Base-by-base conservation (phyloP, 768 basidiomycete genomes). In the Mycena olivaceomarginata region DNA sequence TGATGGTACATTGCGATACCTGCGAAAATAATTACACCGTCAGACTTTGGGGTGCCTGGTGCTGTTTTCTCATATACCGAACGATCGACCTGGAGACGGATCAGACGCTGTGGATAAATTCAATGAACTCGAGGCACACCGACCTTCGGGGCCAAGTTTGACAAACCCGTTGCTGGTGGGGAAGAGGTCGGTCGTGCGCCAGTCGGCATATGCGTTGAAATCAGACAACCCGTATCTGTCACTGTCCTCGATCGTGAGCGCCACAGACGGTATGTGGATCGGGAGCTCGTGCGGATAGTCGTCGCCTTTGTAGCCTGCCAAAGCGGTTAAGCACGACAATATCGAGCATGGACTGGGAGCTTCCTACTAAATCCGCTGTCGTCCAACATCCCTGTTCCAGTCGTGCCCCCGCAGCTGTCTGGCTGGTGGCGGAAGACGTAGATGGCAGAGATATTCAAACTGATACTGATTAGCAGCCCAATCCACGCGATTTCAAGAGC, bases 1-100 rank as follows among this genome's bases (percentile, higher is more conserved):
- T 85, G 81, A 80, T 86, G 86, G 77, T 82, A 85, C 82, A 85
- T 83, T 41, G 83, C 75, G 31, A 81, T 62, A n/a, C 82, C 81
- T 76, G 56, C 20, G 31, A 31, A 31, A 25, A 20, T 8, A 20
- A 39, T 22, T n/a, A 18, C 11, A 1, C 39, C 1, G 37, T 45
- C 25, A 53, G 22, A 11, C 31, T 59, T n/a, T 48, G 31, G 31
- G 22, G 39, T 25, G 43, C 31, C 40, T 16, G 70, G 18, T 22
- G 18, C 2, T 7, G 43, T 45, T 45, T 45, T 45, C 43, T 1
- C 12, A 56, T 11, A 2, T 67, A 77, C 75, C 75, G 25, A 77
- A 77, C 1, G 70, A 56, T 46, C 75, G 69, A 5, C 70, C 75
- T 77, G 66, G 48, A 11, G 20, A 51, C 9, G 40, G 31, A 20